Conservation (phyloP, 1,284 basidiomycete genomes). For the Ganoderma sp. region DNA sequence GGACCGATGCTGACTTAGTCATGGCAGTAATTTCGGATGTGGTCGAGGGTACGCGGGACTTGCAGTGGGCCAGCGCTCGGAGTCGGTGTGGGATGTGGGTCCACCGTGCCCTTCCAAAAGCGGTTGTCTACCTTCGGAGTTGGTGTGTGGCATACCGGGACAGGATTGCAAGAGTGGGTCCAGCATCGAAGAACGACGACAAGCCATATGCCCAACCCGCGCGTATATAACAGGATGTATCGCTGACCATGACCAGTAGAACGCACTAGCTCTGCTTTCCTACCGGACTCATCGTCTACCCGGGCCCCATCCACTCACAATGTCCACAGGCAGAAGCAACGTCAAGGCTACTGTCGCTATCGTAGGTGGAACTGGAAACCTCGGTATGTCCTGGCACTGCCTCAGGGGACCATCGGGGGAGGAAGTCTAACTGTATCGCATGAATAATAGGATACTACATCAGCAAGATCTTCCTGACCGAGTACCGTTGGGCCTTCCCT, state of each 20-base stretch:
- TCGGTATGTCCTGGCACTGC: not conserved
- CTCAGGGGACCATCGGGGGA: not conserved
- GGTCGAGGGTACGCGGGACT: no score
- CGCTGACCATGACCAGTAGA: not conserved
- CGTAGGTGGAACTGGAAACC: not conserved
- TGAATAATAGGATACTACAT: not conserved
- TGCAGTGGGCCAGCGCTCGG: not conserved
- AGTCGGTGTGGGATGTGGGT: slow-evolving; percentile 6
- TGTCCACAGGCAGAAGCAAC: not conserved
- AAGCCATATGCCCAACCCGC: no score
- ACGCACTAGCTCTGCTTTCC: not conserved
- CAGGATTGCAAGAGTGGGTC: no score
- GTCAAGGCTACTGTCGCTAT: slow-evolving; percentile 1
- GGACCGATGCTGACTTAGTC: no score
- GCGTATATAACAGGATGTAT: not conserved
- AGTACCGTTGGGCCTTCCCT: slow-evolving; percentile 10
- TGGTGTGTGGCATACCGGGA: not conserved
- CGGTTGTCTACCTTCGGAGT: not conserved
- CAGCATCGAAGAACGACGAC: not conserved
- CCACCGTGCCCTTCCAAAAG: not conserved
- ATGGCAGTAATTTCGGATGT: no score
- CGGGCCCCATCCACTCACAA: not conserved
- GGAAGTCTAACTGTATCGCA: not conserved
- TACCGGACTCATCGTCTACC: not conserved
- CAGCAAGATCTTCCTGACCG: slow-evolving; percentile 8